Evolutionary conservation across 1,284 basidiomycete species (phyloP), one percentile per base, ranked within the genome.

Genomic region (Entoloma clypeatum): DNA sequence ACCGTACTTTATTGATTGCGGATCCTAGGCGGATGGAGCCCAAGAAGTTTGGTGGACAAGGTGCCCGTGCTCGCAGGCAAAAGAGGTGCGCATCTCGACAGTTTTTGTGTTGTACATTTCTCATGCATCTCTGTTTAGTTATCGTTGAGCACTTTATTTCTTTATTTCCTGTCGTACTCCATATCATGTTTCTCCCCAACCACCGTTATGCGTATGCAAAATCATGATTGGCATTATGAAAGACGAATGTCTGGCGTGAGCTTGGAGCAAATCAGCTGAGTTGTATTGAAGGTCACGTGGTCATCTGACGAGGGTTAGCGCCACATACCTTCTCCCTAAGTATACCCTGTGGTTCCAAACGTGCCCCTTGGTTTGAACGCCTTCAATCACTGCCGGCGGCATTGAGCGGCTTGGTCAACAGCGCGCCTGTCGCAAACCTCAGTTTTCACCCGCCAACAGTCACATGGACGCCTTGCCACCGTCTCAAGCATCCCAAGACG

Each of bases 11-110:
- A 50, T 74, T 99, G 63, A 96, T 99, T 59, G 93, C 96, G 55
- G 96, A 99, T 74, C 96, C 96, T 59, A 86, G 94, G 71, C 87
- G 94, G 75, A 91, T 90, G 86, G 95, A 99, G 72, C 95, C 95
- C 61, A 98, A 98, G 87, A 99, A 97, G 74, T 95, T 97, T 66
- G 92, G 92, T 80, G 92, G 92, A 76, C 77, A 74, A 64, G 92
- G 92, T 86, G 92, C 92, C 54, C 90, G 92, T 80, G 89, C 91
- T 50, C 88, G 91, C 75, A 86, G 92, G 72, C 91, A 95, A 75
- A 94, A 94, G 77, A 87, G 83, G 86, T 89, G 46, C 50, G 80
- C 64, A 27, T 14, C 43, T 26, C 18, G 36, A 14, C 24, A 19
- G 9, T 26, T 30, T 30, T 29, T 38, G 29, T 36, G 13, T 7